Evolutionary conservation across 2,329 filamentous ascomycete species (phyloP).

Genomic region (Verticillium klebahnii): DNA sequence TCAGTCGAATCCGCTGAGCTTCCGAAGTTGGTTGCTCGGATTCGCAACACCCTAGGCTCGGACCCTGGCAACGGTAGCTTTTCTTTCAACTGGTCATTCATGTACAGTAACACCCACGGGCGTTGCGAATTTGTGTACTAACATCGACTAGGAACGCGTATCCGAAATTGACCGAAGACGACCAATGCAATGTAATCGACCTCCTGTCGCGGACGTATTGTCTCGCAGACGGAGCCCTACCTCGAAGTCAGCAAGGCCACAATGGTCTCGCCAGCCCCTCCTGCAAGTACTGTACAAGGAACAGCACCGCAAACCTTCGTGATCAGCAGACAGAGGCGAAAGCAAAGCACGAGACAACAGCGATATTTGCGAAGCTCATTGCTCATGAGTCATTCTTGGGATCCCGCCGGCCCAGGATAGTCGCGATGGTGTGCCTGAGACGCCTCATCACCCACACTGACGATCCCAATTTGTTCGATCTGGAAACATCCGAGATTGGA

Average conservation of each 20-base stretch:
- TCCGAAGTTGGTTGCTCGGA: constrained; percentile 14
- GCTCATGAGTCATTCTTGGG: constrained; percentile 40
- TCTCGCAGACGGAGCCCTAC: constrained; percentile 39
- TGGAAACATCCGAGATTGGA: constrained; percentile 64
- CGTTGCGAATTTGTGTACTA: not conserved
- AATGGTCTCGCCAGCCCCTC: not conserved
- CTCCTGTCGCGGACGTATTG: constrained; percentile 55
- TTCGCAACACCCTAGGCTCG: constrained; percentile 22
- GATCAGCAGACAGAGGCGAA: not conserved
- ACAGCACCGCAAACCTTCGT: not conserved
- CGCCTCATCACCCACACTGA: constrained; percentile 64
- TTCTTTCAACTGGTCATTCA: constrained; percentile 30
- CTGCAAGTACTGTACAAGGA: not conserved
- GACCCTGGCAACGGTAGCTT: constrained; percentile 19
- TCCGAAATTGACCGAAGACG: constrained; percentile 37
- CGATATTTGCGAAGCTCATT: constrained; percentile 42
- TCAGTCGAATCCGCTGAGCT: constrained; percentile 15
- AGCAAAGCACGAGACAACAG: constrained; percentile 33
- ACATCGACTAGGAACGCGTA: constrained; percentile 31
- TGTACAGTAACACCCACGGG: constrained; percentile 36
- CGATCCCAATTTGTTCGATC: constrained; percentile 54
- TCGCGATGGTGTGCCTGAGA: constrained; percentile 67
- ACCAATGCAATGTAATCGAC: constrained; percentile 49
- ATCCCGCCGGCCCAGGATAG: constrained; percentile 59
- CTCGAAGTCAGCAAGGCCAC: not conserved